phyloP scores from a whole-genome alignment of 352 stramenopile genomes.

The Phytophthora multivora region DNA sequence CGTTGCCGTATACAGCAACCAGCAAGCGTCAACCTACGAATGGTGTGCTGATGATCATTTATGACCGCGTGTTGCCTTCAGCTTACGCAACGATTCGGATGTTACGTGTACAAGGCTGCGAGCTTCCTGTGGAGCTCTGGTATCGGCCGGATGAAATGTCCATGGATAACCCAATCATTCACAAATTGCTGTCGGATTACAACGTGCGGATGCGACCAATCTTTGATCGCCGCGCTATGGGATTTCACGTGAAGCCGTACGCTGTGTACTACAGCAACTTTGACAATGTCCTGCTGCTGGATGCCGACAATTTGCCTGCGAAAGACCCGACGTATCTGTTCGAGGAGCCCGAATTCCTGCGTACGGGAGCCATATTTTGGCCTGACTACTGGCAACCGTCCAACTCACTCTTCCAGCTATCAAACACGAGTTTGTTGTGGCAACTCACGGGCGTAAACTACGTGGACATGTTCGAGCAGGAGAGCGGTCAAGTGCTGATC shows the following conservation, averaged over 20 bases:
- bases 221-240: constrained; percentile 72
- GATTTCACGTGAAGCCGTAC: constrained; percentile 86
- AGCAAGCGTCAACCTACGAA: constrained; percentile 63
- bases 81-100: constrained; percentile 83
- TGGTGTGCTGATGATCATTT: constrained; percentile 86
- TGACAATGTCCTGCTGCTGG: constrained; percentile 81
- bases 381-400: constrained; percentile 83
- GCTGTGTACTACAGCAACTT: constrained; percentile 89
- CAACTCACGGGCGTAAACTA: constrained; percentile 74
- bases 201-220: constrained; percentile 84
- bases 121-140: constrained; percentile 84
- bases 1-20: constrained; percentile 46
- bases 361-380: constrained; percentile 86
- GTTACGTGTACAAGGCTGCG: constrained; percentile 75
- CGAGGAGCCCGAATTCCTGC: constrained; percentile 73
- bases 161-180: constrained; percentile 80
- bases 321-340: constrained; percentile 89
- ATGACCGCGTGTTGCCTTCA: constrained; percentile 78
- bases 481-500: constrained; percentile 87
- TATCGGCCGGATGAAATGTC: constrained; percentile 88
- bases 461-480: constrained; percentile 86
- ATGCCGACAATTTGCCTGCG: constrained; percentile 82
- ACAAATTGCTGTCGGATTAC: constrained; percentile 66
- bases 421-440: constrained; percentile 76
- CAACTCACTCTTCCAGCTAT: constrained; percentile 85